Conservation (phyloP, 208 protist genomes). For the Wallacemonas sp. region DNA sequence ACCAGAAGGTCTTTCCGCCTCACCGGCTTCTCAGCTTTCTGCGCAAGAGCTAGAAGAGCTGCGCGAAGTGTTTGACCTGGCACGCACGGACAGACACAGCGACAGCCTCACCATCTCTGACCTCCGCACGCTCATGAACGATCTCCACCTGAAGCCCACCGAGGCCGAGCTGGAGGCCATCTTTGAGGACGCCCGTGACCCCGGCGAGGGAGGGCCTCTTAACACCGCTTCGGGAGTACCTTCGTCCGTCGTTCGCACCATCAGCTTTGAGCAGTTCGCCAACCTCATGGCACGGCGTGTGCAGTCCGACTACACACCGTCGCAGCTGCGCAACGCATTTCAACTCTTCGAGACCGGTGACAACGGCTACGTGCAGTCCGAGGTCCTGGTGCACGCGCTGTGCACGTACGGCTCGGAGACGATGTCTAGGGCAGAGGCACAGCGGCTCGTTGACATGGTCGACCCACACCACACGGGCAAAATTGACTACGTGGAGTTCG, state of each 20-base stretch:
- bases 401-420: conserved; percentile 90
- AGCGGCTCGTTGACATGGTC: conserved; percentile 66
- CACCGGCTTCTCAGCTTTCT: conserved; percentile 23
- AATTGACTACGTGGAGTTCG: conserved; percentile 91
- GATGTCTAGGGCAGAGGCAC: conserved; percentile 73
- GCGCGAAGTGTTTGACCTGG: conserved; percentile 92
- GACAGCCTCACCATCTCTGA: conserved; percentile 76
- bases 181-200: conserved; percentile 52
- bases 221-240: background rate
- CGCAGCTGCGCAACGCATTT: conserved; percentile 88
- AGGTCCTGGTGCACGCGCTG: conserved; percentile 84
- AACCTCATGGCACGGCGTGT: conserved; percentile 84
- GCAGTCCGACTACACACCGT: conserved; percentile 80
- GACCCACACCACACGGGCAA: conserved; percentile 79
- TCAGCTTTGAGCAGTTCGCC: conserved; percentile 90
- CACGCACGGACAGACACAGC: conserved; percentile 72
- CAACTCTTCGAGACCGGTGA: conserved; percentile 91
- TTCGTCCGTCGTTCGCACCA: conserved; percentile 14
- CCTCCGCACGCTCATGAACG: conserved; percentile 84
- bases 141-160: conserved; percentile 79
- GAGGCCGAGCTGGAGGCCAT: conserved; percentile 86
- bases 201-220: background rate
- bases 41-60: conserved; percentile 84
- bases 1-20: background rate
- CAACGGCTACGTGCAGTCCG: conserved; percentile 82